Conservation (phyloP, 2,329 filamentous ascomycete genomes). For the Thielaviopsis euricoi region DNA sequence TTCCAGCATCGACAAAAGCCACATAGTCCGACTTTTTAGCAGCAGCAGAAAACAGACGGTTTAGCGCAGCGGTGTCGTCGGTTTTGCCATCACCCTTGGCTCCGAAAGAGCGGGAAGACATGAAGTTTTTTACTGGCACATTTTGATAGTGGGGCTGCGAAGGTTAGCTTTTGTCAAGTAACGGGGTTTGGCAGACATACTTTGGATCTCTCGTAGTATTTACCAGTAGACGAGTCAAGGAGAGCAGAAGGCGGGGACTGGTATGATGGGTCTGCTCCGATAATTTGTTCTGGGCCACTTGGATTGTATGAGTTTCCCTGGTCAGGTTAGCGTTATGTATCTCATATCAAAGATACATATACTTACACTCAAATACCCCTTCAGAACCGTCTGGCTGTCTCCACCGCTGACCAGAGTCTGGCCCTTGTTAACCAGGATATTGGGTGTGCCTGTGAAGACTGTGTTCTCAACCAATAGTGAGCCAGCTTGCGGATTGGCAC, state of each 20-base stretch:
- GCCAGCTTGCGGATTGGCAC: constrained; percentile 30
- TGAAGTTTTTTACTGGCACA: constrained; percentile 39
- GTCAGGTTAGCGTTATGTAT: constrained; percentile 20
- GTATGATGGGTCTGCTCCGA: constrained; percentile 29
- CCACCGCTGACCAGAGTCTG: constrained; percentile 24
- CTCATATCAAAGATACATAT: neutral
- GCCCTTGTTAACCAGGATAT: constrained; percentile 23
- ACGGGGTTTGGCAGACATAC: constrained; percentile 8
- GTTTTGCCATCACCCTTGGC: constrained; percentile 57
- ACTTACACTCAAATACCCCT: constrained; percentile 16
- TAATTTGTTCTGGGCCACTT: constrained; percentile 27
- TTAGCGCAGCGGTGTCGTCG: constrained; percentile 58
- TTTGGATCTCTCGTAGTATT: constrained; percentile 58
- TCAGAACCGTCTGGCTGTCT: constrained; percentile 13
- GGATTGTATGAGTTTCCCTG: constrained; percentile 46
- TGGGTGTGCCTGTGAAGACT: constrained; percentile 19
- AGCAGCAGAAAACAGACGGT: constrained; percentile 39
- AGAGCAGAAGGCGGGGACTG: constrained; percentile 34
- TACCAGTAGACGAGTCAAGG: constrained; percentile 24
- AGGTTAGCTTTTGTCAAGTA: neutral
- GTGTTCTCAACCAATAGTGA: constrained; percentile 33
- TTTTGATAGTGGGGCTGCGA: constrained; percentile 49
- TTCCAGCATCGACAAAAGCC: constrained; percentile 44
- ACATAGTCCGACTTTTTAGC: constrained; percentile 36
- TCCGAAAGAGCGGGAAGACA: constrained; percentile 51